Base-by-base conservation (phyloP, 495 filamentous ascomycete genomes). In the Apodospora peruviana region DNA sequence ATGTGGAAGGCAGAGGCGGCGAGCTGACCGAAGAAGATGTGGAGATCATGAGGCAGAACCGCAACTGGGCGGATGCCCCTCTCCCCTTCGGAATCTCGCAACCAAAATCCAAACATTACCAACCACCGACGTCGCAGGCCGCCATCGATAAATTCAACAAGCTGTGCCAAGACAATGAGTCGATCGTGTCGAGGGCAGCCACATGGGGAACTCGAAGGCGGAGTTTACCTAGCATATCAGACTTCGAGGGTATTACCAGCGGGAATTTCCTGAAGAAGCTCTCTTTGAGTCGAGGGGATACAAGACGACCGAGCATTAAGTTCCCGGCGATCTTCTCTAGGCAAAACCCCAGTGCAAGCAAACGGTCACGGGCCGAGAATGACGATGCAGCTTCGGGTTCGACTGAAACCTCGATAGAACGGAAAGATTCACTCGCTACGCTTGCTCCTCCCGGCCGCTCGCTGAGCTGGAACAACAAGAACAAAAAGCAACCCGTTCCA, bases 171-270 rank as follows among this genome's bases (percentile, higher is more conserved):
- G 77, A 80, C 45, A 74, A 66, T 32, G 67, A 71, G 8, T 79
- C 76, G 1, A 67, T 78, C 12, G 64, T 77, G 18, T 90, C 87
- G 4, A 74, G 83, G 37, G 74, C 78, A 20, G 86, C 86, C 19
- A 91, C 87, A 2, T 87, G 85, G 82, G 85, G 85, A 10, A 86
- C 83, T 1, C 74, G 81, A 14, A 76, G 80, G 21, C 65, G 79
- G 19, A 86, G 80, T 56, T 68, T 86, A 40, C 72, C 73, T 18
- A 78, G 70, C 55, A 54, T 77, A 32, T 60, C 76, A 2, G 86
- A 88, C 43, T 66, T 80, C 41, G 77, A 84, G 32, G 79, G 75
- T 21, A 68, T 87, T 29, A 66, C 73, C 19, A 74, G 77, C 19
- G 75, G 75, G 1, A 77, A 74, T 39, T 74, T 84, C 29, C 72